Evolutionary conservation across 1,139 yeast genomes (phyloP).

Genomic region (Zygosaccharomyces pseudobailii): DNA sequence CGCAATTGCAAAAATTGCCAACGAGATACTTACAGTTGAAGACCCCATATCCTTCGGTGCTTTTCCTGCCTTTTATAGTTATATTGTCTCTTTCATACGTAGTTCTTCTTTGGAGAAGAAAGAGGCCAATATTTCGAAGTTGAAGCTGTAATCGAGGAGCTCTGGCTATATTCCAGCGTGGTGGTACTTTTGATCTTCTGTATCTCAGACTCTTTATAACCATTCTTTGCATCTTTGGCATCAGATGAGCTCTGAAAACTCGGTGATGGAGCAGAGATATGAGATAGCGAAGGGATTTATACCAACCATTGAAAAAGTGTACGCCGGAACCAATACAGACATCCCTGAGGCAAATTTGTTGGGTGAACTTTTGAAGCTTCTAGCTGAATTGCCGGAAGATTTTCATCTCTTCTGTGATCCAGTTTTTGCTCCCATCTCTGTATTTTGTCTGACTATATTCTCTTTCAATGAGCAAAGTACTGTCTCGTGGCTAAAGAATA

Average conservation of each 20-base stretch:
- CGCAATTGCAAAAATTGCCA: not conserved
- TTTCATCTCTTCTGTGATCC: conserved; percentile 57
- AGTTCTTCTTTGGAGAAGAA: conserved; percentile 4
- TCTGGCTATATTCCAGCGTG: not conserved
- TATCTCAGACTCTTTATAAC: not conserved
- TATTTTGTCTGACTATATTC: conserved; percentile 53
- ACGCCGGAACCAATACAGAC: conserved; percentile 24
- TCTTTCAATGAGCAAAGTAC: conserved; percentile 50
- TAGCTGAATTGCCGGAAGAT: conserved; percentile 25
- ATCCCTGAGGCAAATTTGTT: conserved; percentile 28
- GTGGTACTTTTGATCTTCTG: not conserved
- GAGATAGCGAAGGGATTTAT: conserved; percentile 19
- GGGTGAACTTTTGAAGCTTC: conserved; percentile 28
- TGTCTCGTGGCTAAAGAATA: conserved; percentile 41
- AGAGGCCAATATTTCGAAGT: conserved; percentile 1
- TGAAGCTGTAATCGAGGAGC: not conserved
- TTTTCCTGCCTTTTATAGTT: not conserved
- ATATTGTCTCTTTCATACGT: conserved; percentile 6
- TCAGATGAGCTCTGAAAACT: conserved; percentile 2
- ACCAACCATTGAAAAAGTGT: conserved; percentile 27
- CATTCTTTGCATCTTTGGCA: conserved; percentile 1
- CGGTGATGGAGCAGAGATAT: conserved; percentile 9
- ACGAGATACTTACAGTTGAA: not conserved
- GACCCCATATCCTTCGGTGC: not conserved
- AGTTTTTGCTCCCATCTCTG: conserved; percentile 43